Conservation (phyloP, 352 stramenopile species). For the Phytophthora meadii region DNA sequence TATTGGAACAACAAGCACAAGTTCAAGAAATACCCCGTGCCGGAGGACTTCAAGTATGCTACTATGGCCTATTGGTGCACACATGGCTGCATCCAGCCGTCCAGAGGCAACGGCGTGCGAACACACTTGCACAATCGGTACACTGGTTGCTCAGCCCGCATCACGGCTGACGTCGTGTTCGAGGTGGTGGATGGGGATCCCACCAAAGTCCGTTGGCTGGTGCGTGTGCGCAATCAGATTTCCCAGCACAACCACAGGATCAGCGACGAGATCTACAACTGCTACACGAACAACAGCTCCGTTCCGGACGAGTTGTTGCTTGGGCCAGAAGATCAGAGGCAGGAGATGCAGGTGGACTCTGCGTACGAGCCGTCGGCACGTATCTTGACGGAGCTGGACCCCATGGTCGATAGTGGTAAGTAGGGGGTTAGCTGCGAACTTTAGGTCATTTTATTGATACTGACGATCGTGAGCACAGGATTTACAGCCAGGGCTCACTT, state of each 20-base stretch:
- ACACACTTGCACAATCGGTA: constrained; percentile 82
- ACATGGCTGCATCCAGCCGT: constrained; percentile 82
- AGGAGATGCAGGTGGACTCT: constrained; percentile 29
- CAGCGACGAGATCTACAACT: constrained; percentile 80
- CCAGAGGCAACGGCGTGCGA: constrained; percentile 71
- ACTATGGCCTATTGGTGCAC: constrained; percentile 90
- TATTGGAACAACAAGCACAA: constrained; percentile 84
- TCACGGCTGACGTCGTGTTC: constrained; percentile 81
- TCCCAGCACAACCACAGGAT: constrained; percentile 81
- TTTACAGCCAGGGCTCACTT: constrained; percentile 22
- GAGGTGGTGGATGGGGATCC: constrained; percentile 50
- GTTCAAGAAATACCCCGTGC: constrained; percentile 75
- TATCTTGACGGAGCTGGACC: constrained; percentile 35
- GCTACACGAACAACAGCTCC: constrained; percentile 83
- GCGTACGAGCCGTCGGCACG: constrained; percentile 39
- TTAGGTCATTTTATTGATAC: background rate
- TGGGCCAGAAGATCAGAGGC: constrained; percentile 29
- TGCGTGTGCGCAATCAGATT: constrained; percentile 85
- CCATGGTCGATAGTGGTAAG: constrained; percentile 33
- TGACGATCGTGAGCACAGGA: constrained; percentile 1
- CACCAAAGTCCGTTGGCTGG: constrained; percentile 61
- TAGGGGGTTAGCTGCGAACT: background rate
- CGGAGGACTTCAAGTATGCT: constrained; percentile 78
- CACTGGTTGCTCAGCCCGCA: constrained; percentile 74
- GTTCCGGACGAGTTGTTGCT: constrained; percentile 77